These are phyloP conservation scores for Dispira parvispora DNA, from an alignment of 192 early-diverging fungal genomes.

Conservation along the genomic window DNA sequence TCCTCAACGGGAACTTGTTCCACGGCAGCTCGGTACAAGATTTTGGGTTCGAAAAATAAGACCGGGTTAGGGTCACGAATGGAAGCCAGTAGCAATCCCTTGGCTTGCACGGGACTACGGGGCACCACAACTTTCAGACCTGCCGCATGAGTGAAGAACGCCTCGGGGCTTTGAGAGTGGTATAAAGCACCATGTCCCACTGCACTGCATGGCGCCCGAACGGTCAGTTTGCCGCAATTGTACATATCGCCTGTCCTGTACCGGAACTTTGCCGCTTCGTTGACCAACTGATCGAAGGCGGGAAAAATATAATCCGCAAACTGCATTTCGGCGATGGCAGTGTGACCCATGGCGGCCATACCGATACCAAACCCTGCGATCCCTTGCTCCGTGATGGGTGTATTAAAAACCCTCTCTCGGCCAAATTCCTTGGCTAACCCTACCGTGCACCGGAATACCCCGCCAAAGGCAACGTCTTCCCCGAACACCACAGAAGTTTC, in stretches of 20 bases:
- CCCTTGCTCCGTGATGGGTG: conserved; percentile 88
- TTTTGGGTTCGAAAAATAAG: conserved; percentile 95
- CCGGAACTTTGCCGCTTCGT: conserved; percentile 94
- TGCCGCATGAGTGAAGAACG: conserved; percentile 86
- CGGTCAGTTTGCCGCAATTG: conserved; percentile 74
- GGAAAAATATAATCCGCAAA: conserved; percentile 99
- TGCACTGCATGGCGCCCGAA: conserved; percentile 80
- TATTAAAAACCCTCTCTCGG: conserved; percentile 87
- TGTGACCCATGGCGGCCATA: conserved; percentile 84
- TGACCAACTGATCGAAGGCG: conserved; percentile 95
- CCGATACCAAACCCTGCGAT: conserved; percentile 93
- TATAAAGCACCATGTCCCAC: conserved; percentile 97
- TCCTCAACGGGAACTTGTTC: conserved; percentile 89
- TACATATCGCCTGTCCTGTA: conserved; percentile 90
- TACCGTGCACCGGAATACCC: conserved; percentile 89
- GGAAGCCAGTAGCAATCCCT: conserved; percentile 77
- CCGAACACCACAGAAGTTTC: conserved; percentile 87
- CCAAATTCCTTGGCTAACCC: conserved; percentile 85
- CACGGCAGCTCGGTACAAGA: conserved; percentile 85
- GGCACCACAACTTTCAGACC: conserved; percentile 89
- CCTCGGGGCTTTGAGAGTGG: conserved; percentile 88
- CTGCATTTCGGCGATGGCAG: conserved; percentile 96
- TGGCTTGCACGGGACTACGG: conserved; percentile 84
- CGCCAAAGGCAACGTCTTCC: conserved; percentile 95
- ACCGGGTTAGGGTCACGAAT: conserved; percentile 87